Base-by-base conservation (phyloP, 148 eudicot species). In the Silene conica region DNA sequence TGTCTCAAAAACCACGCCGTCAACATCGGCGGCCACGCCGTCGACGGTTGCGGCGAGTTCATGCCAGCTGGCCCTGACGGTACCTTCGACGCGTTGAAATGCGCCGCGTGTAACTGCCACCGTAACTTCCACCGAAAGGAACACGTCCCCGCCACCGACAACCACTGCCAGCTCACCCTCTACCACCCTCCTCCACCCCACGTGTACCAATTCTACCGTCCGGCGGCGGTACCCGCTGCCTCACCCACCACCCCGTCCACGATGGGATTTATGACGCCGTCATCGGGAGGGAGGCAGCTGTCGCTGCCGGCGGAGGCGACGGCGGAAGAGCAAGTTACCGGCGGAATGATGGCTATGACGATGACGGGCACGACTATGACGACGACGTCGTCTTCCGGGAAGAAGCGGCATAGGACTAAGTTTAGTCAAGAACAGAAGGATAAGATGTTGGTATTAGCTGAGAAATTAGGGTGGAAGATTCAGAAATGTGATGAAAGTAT, bases 51-150 rank as follows among this genome's bases (percentile, higher is more conserved):
- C 77, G 84, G 98, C 5, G 98, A 93, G 90, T 93, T 93, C 70
- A 81, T 93, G 73, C 84, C 97, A 0, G 90, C 92, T 0, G 98
- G 97, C 0, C 77, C 72, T 0, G 93, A 87, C 0, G 98, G 97
- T 2, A 71, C 90, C 12, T 69, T 93, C 0, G 98, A 91, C 58
- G 89, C 88, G 0, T 82, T 93, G 16, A 87, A 85, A 38, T 93
- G 98, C 87, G 98, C 98, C 48, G 97, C 98, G 6, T 93, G 98
- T 60, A 83, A 80, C 83, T 93, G 98, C 81, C 98, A 93, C 91
- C 92, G 98, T 10, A 93, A 93, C 84, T 94, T 94, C 84, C 98
- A 94, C 92, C 97, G 97, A 56, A 94, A 86, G 60, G 96, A 91
- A 59, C 8, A 71, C 23, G 74, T 70, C 50, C n/a, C 22, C 69